Base-by-base conservation (phyloP, 2,329 filamentous ascomycete species). In the Aspergillus felis region DNA sequence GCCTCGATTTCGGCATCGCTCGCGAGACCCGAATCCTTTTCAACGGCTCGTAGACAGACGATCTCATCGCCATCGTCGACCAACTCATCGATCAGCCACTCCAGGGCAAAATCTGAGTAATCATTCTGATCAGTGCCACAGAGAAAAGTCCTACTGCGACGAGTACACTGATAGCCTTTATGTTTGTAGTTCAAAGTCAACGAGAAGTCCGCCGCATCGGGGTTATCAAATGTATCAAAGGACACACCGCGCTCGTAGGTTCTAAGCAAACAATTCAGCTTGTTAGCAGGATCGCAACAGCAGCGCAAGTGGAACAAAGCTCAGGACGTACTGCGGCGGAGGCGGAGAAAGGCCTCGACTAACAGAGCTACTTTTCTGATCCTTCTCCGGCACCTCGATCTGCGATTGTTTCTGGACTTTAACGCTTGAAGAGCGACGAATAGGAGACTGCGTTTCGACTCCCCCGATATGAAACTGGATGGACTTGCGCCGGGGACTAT, bases 11-110 rank as follows among this genome's bases (percentile, higher is more conserved):
- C 80, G 10, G 77, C 74, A 59, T 87, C 85, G 56, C 79, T 84
- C 42, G 84, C 83, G 61, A 89, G 83, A 53, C 88, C 89, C 53
- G 87, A 83, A 62, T 93, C 90, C 70, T 90, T 92, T 69, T 96
- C 92, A 47, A 96, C 84, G 2, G 96, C 92, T 53, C 91, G 84
- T 51, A 97, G 83, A 74, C 92, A 97, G 8, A 97, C 89, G 57
- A 97, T 88, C 74, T 96, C 91, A 70, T 97, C 92, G 20, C 92
- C 92, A 68, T 96, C 92, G 67, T 96, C 92, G 44, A 96, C 91
- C 56, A 96, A 82, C 75, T 96, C 91, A 67, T 95, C 91, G 42
- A 97, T 84, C 52, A 96, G 82, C 92, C 92, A 97, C 74, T 95
- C 90, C 20, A 97, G 80, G 17, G 92, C 92, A 74, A 93, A 94